These are phyloP conservation scores for Acidomyces sp. DNA, from an alignment of 495 filamentous ascomycete species.

Conservation along the genomic window DNA sequence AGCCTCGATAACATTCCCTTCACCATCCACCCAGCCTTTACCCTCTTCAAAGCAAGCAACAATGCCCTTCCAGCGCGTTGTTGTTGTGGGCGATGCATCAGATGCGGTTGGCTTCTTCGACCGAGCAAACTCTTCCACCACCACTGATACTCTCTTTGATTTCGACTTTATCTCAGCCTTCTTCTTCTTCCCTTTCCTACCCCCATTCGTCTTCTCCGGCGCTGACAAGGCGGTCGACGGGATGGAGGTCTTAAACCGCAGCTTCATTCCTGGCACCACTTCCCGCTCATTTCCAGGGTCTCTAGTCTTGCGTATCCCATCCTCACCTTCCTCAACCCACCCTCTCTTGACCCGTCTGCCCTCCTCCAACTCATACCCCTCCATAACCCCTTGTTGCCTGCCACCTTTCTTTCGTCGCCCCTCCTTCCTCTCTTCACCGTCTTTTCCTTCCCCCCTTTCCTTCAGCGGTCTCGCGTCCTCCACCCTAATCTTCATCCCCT, in stretches of 20 bases:
- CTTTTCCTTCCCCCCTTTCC: conserved; percentile 16
- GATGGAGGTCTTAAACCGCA: conserved; percentile 13
- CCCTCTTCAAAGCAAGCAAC: conserved; percentile 52
- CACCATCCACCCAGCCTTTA: conserved; percentile 76
- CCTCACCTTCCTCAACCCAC: conserved; percentile 55
- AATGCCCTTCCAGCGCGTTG: conserved; percentile 32
- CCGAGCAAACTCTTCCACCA: conserved; percentile 72
- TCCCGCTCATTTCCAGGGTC: not conserved
- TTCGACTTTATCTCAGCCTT: conserved; percentile 41
- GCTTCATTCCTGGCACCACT: conserved; percentile 1
- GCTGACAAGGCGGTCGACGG: conserved; percentile 9
- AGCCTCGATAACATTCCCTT: conserved; percentile 61
- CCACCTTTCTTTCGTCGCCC: conserved; percentile 40
- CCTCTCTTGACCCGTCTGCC: conserved; percentile 74
- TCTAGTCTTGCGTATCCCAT: conserved; percentile 21
- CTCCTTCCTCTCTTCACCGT: conserved; percentile 13
- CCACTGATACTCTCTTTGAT: conserved; percentile 38
- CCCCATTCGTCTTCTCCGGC: conserved; percentile 32
- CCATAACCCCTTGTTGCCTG: conserved; percentile 50
- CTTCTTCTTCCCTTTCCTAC: conserved; percentile 34
- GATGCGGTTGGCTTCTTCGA: conserved; percentile 62
- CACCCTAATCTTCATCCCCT: conserved; percentile 70
- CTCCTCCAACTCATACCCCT: conserved; percentile 58
- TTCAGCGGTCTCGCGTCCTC: conserved; percentile 59
- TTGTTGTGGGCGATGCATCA: conserved; percentile 39